These are phyloP conservation scores for Neofusicoccum sp. DNA, from an alignment of 2,329 filamentous ascomycete genomes.

Conservation along the genomic window DNA sequence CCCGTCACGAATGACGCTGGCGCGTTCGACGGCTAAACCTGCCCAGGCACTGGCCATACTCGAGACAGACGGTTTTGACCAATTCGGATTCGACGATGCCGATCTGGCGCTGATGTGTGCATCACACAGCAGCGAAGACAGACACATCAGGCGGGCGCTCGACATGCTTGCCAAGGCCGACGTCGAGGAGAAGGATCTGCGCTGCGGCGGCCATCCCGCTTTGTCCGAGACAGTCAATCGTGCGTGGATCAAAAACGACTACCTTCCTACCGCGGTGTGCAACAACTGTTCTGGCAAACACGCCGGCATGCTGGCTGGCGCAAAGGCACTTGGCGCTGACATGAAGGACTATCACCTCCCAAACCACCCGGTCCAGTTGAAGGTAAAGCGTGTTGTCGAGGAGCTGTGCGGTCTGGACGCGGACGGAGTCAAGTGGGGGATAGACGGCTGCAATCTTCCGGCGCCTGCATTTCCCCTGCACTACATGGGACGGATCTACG, in stretches of 20 bases:
- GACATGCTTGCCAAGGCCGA: slow-evolving; percentile 43
- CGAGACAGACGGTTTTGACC: slow-evolving; percentile 45
- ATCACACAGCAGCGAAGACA: slow-evolving; percentile 50
- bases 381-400: slow-evolving; percentile 36
- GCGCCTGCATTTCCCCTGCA: slow-evolving; percentile 48
- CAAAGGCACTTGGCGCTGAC: slow-evolving; percentile 39
- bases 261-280: slow-evolving; percentile 41
- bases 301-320: slow-evolving; percentile 50
- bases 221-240: slow-evolving; percentile 34
- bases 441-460: slow-evolving; percentile 54
- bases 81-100: slow-evolving; percentile 40
- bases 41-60: slow-evolving; percentile 49
- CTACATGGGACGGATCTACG: slow-evolving; percentile 41
- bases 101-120: slow-evolving; percentile 53
- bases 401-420: slow-evolving; percentile 33
- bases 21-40: slow-evolving; percentile 52
- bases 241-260: slow-evolving; percentile 44
- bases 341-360: slow-evolving; percentile 36
- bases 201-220: slow-evolving; percentile 47
- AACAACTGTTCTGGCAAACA: slow-evolving; percentile 57
- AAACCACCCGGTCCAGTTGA: slow-evolving; percentile 32
- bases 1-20: slow-evolving; percentile 45
- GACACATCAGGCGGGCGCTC: slow-evolving; percentile 43
- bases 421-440: slow-evolving; percentile 41
- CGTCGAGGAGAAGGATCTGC: slow-evolving; percentile 39